These are phyloP conservation scores for Trichoderma sp. DNA, from an alignment of 2,329 filamentous ascomycete species.

Conservation along the genomic window DNA sequence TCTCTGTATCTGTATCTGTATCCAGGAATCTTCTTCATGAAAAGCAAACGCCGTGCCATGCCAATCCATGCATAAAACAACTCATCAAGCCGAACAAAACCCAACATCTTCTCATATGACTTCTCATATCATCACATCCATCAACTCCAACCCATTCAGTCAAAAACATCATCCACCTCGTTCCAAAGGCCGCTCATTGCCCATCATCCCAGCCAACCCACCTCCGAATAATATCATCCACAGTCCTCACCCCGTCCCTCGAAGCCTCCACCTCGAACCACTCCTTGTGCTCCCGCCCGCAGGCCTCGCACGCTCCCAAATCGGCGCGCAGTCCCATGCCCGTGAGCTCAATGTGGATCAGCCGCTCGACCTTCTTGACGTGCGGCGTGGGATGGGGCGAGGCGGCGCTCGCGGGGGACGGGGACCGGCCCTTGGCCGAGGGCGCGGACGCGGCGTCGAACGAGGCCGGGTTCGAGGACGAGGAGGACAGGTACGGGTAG, in stretches of 20 bases:
- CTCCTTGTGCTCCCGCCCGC: slow-evolving; percentile 84
- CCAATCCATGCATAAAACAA: slow-evolving; percentile 9
- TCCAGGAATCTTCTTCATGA: not conserved
- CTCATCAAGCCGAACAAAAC: not conserved
- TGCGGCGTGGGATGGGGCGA: slow-evolving; percentile 74
- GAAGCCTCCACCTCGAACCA: slow-evolving; percentile 91
- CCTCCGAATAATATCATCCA: slow-evolving; percentile 70
- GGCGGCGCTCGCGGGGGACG: slow-evolving; percentile 44
- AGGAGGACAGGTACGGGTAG: slow-evolving; percentile 76
- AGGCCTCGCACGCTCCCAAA: slow-evolving; percentile 67
- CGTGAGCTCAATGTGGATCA: slow-evolving; percentile 88
- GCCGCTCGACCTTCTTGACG: slow-evolving; percentile 81
- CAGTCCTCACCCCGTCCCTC: slow-evolving; percentile 67
- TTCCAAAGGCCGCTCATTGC: not conserved
- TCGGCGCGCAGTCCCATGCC: slow-evolving; percentile 59
- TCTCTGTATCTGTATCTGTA: not conserved
- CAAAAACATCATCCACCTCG: not conserved
- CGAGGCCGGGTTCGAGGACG: slow-evolving; percentile 42
- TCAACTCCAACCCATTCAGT: not conserved
- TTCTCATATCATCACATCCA: not conserved
- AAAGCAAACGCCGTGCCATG: slow-evolving; percentile 14
- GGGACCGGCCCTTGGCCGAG: not conserved
- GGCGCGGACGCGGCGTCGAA: slow-evolving; percentile 24
- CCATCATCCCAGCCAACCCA: slow-evolving; percentile 84
- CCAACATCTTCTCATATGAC: not conserved